Evolutionary conservation across 108 stramenopile species (phyloP).

Genomic region (Bacterosira constricta): DNA sequence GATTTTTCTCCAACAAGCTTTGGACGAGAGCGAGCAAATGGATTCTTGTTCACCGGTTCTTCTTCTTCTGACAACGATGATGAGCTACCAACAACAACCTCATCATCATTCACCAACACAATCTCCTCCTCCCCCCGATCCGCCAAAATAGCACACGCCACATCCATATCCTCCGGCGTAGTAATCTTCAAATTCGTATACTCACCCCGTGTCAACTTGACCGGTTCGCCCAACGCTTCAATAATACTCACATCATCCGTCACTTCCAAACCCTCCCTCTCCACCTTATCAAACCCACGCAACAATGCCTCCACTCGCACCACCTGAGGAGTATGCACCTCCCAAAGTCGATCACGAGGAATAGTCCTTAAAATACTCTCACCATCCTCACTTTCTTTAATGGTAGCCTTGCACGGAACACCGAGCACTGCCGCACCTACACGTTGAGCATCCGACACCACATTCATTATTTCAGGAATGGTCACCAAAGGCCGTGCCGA

Average conservation of each 20-base stretch:
- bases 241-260: slow-evolving; percentile 96
- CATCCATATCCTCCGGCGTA: slow-evolving; percentile 95
- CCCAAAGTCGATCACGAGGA: slow-evolving; percentile 86
- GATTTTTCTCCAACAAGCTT: neutral
- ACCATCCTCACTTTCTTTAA: slow-evolving; percentile 91
- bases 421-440: slow-evolving; percentile 93
- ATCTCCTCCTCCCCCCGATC: slow-evolving; percentile 46
- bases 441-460: slow-evolving; percentile 71
- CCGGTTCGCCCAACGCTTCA: slow-evolving; percentile 91
- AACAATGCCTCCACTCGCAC: slow-evolving; percentile 77
- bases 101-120: slow-evolving; percentile 5
- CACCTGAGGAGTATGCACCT: slow-evolving; percentile 95
- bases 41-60: neutral
- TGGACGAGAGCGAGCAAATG: neutral
- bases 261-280: slow-evolving; percentile 79
- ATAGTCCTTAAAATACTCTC: slow-evolving; percentile 82
- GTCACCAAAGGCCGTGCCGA: slow-evolving; percentile 93
- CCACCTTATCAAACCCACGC: slow-evolving; percentile 84
- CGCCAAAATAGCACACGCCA: slow-evolving; percentile 84
- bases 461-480: slow-evolving; percentile 71
- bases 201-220: slow-evolving; percentile 92
- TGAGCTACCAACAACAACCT: neutral
- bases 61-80: neutral
- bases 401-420: slow-evolving; percentile 96
- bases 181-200: slow-evolving; percentile 97